Evolutionary conservation across 345 rosid species (phyloP).

Genomic region (Moricandia arvensis): DNA sequence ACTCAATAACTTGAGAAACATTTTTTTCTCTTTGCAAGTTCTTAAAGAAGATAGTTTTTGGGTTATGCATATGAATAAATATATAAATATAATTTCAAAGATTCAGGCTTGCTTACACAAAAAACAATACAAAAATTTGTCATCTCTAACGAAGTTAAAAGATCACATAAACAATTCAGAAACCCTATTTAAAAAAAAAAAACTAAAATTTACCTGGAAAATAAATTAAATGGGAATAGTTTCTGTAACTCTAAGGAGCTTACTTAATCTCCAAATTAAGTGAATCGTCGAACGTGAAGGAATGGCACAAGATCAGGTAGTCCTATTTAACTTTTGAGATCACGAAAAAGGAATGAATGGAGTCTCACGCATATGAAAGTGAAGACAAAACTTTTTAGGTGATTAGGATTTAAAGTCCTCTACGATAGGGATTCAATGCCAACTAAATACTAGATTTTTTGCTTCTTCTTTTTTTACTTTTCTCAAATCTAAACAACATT

Average conservation of each 20-base stretch:
- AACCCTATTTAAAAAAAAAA: neutral
- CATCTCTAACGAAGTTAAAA: no score
- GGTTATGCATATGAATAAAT: neutral
- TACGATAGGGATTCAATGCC: slow-evolving; percentile 12
- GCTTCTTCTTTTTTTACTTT: neutral
- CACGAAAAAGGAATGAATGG: slow-evolving; percentile 17
- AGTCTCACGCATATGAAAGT: slow-evolving; percentile 15
- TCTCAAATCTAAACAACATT: neutral
- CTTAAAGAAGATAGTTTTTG: no score
- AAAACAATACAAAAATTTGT: neutral
- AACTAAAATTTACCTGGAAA: neutral
- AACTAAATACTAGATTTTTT: slow-evolving; percentile 4
- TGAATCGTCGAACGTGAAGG: neutral
- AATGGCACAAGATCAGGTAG: neutral
- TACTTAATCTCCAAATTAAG: neutral
- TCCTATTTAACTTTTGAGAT: neutral
- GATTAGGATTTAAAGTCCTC: slow-evolving; percentile 7
- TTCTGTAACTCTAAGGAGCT: neutral
- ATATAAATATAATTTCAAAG: neutral
- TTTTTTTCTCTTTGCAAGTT: no score
- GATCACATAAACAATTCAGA: neutral
- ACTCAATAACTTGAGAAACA: no score
- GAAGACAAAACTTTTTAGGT: neutral
- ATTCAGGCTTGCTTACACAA: neutral
- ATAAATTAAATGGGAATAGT: neutral